Evolutionary conservation across 208 protist genomes (phyloP).

Genomic region (Lotmaria passim): DNA sequence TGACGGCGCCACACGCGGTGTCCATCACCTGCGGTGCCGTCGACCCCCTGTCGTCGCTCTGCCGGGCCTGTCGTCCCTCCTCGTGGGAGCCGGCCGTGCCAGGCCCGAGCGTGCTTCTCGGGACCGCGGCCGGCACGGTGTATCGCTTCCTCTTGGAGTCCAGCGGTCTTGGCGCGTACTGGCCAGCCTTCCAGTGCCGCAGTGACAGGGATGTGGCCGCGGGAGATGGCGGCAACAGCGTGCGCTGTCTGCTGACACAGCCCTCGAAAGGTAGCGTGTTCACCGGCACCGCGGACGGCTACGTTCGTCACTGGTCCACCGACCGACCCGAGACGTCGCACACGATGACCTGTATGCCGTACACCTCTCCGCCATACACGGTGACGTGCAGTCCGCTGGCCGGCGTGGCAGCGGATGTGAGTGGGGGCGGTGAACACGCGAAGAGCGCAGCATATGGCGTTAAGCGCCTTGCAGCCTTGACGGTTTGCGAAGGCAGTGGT

Average conservation of each 20-base stretch:
- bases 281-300: constrained; percentile 71
- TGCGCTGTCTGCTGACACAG: constrained; percentile 57
- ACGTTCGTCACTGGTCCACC: constrained; percentile 63
- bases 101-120: constrained; percentile 54
- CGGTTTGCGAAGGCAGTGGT: constrained; percentile 7
- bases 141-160: constrained; percentile 37
- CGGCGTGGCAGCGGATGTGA: neutral
- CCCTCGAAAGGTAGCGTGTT: constrained; percentile 50
- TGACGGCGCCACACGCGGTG: neutral
- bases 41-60: constrained; percentile 39
- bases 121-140: constrained; percentile 32
- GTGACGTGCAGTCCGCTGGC: neutral
- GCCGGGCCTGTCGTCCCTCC: constrained; percentile 13
- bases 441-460: neutral
- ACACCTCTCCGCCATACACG: constrained; percentile 40
- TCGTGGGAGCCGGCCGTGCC: constrained; percentile 16
- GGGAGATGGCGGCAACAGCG: neutral
- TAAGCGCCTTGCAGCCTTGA: constrained; percentile 8
- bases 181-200: constrained; percentile 28
- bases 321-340: constrained; percentile 36
- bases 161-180: constrained; percentile 7
- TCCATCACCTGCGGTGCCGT: constrained; percentile 48
- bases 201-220: neutral
- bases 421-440: neutral
- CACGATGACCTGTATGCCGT: constrained; percentile 47